Base-by-base conservation (phyloP, 306 rosid genomes). In the Cercis canadensis region DNA sequence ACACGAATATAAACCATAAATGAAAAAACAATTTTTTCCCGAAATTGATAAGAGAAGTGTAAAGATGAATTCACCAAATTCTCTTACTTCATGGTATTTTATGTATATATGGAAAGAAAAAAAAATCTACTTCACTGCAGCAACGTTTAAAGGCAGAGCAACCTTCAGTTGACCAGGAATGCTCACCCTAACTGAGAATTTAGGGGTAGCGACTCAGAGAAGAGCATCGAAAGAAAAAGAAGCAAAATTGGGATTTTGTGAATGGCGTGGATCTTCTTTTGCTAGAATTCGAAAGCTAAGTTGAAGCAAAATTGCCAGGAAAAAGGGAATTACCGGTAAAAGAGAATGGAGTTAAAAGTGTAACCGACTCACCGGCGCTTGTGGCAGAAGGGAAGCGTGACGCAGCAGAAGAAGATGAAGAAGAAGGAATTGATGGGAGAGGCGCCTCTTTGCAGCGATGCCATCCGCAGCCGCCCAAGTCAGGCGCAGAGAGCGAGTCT, bases 1-100 rank as follows among this genome's bases (percentile, higher is more conserved):
- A 51, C 33, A 66, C 12, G 32, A 54, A 14, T 13, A 57, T 14
- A 14, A 57, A 11, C 36, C 5, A n/a, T 8, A n/a, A 3, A 18
- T 2, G 1, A 19, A 62, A 9, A 36, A 59, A 52, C 3, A 17
- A 16, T 15, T 24, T 0, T 12, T 29, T 3, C 67, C 39, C 14
- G 46, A 12, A 7, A 33, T 24, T 24, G 29, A 24, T 24, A 49
- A 10, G 4, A 57, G 5, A 5, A 62, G 43, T 7, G 3, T 9
- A 6, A 4, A 14, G 60, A 56, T 43, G 47, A 73, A 82, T 52
- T 24, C 34, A 33, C 65, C 55, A 12, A 69, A 73, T 45, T 62
- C 61, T 49, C 37, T 47, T 34, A n/a, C n/a, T n/a, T n/a, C n/a
- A n/a, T n/a, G n/a, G n/a, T n/a, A n/a, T n/a, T 52, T 34, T 6